phyloP scores from a whole-genome alignment of 1,284 basidiomycete species.

The Melampsora occidentalis region DNA sequence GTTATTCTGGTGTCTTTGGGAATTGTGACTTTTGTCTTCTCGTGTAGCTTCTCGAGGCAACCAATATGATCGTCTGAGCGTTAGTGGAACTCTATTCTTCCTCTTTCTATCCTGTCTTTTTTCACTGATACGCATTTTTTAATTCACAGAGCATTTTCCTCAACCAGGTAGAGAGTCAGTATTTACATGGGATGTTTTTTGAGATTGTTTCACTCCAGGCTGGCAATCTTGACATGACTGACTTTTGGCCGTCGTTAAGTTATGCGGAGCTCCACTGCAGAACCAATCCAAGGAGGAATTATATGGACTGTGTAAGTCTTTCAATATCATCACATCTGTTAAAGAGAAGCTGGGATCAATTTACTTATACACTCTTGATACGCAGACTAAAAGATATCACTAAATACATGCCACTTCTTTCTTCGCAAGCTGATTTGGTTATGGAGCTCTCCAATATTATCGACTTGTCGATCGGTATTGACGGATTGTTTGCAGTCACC shows the following conservation, averaged over 20 bases:
- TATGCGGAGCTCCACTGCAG: slow-evolving; percentile 42
- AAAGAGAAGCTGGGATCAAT: background rate
- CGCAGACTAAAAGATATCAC: slow-evolving; percentile 37
- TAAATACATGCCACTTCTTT: slow-evolving; percentile 33
- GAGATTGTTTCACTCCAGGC: background rate
- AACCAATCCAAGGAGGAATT: slow-evolving; percentile 30
- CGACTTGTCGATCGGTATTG: slow-evolving; percentile 20
- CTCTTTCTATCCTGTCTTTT: background rate
- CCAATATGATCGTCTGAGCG: slow-evolving; percentile 42
- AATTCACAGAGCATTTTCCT: slow-evolving; percentile 30
- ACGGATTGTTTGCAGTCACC: slow-evolving; percentile 12
- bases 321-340: background rate
- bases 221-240: background rate
- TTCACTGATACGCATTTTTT: background rate
- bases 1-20: no score
- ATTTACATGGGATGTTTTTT: background rate
- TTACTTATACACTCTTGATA: background rate
- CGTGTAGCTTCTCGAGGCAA: slow-evolving; percentile 31
- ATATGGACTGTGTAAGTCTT: slow-evolving; percentile 41
- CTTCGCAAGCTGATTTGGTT: slow-evolving; percentile 24
- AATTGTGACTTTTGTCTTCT: background rate
- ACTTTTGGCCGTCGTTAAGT: background rate
- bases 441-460: slow-evolving; percentile 36
- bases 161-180: slow-evolving; percentile 40
- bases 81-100: background rate